Evolutionary conservation across 2,329 filamentous ascomycete genomes (phyloP).

Genomic region (Aureobasidium sp.): DNA sequence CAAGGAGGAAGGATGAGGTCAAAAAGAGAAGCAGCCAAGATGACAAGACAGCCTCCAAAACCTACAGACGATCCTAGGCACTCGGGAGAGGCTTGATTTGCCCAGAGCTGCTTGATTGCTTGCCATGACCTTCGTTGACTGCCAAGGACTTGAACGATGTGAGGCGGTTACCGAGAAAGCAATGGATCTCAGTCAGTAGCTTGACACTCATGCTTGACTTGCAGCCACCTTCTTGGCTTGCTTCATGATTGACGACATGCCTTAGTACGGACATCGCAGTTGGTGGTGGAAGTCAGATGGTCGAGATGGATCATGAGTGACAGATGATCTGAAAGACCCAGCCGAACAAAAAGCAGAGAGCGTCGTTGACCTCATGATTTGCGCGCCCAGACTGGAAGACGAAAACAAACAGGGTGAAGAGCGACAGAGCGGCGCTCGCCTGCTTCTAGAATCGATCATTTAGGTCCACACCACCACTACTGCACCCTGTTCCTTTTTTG

Average conservation of each 20-base stretch:
- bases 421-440: slow-evolving; percentile 1
- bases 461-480: neutral
- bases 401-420: neutral
- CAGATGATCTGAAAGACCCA: neutral
- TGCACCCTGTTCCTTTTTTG: neutral
- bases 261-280: neutral
- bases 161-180: neutral
- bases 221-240: slow-evolving; percentile 6
- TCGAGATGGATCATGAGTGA: neutral
- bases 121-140: neutral
- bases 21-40: neutral
- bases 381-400: neutral
- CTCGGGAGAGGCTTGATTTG: neutral
- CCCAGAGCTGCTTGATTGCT: neutral
- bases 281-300: neutral
- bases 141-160: neutral
- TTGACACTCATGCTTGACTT: neutral
- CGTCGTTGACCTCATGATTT: neutral
- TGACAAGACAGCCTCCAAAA: neutral
- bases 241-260: slow-evolving; percentile 1
- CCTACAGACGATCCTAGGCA: neutral
- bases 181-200: neutral
- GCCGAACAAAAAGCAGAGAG: slow-evolving; percentile 7
- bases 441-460: slow-evolving; percentile 10
- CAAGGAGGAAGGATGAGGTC: neutral